Evolutionary conservation across 106 monocot species (phyloP).

Genomic region (Dendrobium officinale): DNA sequence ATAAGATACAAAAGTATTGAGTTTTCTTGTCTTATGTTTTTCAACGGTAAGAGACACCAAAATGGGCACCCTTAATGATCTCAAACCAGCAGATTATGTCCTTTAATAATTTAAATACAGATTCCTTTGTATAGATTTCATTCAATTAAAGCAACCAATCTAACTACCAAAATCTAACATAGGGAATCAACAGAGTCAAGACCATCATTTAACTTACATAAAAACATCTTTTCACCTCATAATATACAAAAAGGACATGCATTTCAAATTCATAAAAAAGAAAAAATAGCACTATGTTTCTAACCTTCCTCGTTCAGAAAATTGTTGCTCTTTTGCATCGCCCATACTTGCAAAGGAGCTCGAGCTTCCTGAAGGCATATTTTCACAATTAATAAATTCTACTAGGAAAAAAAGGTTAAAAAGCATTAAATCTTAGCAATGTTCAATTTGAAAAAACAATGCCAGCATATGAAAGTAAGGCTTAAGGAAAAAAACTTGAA

Average conservation of each 20-base stretch:
- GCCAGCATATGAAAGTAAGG: neutral
- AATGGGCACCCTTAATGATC: neutral
- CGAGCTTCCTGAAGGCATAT: conserved; percentile 65
- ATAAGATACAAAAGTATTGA: too few species aligned
- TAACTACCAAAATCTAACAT: neutral
- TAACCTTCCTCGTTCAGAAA: conserved; percentile 61
- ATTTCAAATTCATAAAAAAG: neutral
- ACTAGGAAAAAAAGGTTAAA: neutral
- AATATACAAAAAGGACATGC: neutral
- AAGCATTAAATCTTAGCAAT: neutral
- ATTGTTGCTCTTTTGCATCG: conserved; percentile 43
- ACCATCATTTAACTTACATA: neutral
- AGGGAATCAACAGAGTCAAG: neutral
- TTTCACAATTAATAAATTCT: conserved; percentile 4
- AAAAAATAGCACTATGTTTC: conserved; percentile 4
- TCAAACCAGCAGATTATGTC: neutral
- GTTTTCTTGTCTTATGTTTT: too few species aligned
- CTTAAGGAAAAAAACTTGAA: conserved; percentile 3
- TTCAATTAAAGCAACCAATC: neutral
- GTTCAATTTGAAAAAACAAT: neutral
- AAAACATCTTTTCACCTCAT: neutral
- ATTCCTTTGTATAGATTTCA: neutral
- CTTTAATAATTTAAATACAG: neutral
- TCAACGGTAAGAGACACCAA: neutral
- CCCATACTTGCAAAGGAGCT: conserved; percentile 79